Base-by-base conservation (phyloP, 257 asterid species). In the Nyctanthes arbortristis region DNA sequence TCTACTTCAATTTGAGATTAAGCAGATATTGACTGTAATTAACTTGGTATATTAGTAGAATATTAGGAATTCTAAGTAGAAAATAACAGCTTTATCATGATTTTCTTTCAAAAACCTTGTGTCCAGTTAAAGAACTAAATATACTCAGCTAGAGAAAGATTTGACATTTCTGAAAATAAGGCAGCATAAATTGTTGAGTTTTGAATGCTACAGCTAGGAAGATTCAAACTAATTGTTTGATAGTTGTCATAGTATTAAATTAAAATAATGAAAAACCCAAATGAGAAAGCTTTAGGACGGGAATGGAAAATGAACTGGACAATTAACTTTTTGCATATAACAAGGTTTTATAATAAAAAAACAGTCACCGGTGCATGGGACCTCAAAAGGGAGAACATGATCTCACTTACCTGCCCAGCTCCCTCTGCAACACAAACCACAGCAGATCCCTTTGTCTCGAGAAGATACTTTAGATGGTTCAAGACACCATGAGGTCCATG, bases 361-460 rank as follows among this genome's bases (percentile, higher is more conserved):
- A 28, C 33, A 31, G 35, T 30, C 37, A 29, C 43, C 7, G 20
- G 18, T 59, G 8, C n/a, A 49, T 24, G 43, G 32, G 61, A 33
- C 54, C 35, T 32, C 34, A 71, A 37, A n/a, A 61, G 55, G 32
- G 29, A 45, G 62, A 77, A 62, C 37, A 45, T 32, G 49, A 32
- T n/a, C 14, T 43, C 20, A 65, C 84, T 81, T 61, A 89, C 98
- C 92, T 91, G 96, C 37, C 97, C 98, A 74, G 96, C 97, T 76
- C 98, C 98, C 81, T 93, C 98, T 18, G 98, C 98, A 72, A 82
- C 92, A 82, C 98, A 93, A 67, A 93, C 80, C 31, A 93, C 98
- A 8, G 98, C 98, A 65, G 96, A 93, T 71, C 97, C 97, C 84
- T 91, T 91, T 28, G 88, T 84, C 73, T 87, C 95, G 4, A 91